Base-by-base conservation (phyloP, 2,329 filamentous ascomycete genomes). In the Cercospora zeae-maydis region DNA sequence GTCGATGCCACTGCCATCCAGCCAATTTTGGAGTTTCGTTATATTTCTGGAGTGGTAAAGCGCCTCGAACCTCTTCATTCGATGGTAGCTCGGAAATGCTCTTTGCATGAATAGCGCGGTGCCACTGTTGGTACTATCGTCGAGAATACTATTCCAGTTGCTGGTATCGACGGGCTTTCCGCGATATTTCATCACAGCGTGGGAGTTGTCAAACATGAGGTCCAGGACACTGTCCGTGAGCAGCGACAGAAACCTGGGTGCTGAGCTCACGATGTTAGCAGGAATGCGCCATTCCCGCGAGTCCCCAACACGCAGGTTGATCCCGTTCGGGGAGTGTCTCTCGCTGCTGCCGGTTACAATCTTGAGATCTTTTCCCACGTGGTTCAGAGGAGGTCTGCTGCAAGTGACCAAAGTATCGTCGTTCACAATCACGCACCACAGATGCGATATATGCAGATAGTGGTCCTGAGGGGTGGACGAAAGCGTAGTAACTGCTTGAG, bases 401-500 rank as follows among this genome's bases (percentile, higher is more conserved):
- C 62, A 66, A 13, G 64, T 66, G 34, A 66, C 24, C 5, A 66
- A 21, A 4, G 51, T 57, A 34, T 66, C 54, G 11, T 66, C 51
- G 59, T 65, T 63, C 13, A 66, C 58, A 10, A 66, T 19, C 6
- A 66, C 11, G 30, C 62, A 62, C 64, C 64, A 66, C 21, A 66
- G 13, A 37, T 47, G 34, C n/a, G 64, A 53, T 16, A 59, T 52
- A 51, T 66, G 64, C 51, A 64, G 14, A 31, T 42, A 64, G 24
- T 60, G 36, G 11, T 37, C 54, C 37, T 61, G 37, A 21, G 61
- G 54, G 5, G 54, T 58, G 11, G 51, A 58, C 14, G 53, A 1
- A n/a, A 54, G 19, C 16, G 31, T 47, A 9, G 34, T 58, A 33
- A 64, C 34, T 3, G 62, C 61, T 34, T 64, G 61, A 19, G 51